Evolutionary conservation across 257 asterid species (phyloP).

Genomic region (Lantana camara): DNA sequence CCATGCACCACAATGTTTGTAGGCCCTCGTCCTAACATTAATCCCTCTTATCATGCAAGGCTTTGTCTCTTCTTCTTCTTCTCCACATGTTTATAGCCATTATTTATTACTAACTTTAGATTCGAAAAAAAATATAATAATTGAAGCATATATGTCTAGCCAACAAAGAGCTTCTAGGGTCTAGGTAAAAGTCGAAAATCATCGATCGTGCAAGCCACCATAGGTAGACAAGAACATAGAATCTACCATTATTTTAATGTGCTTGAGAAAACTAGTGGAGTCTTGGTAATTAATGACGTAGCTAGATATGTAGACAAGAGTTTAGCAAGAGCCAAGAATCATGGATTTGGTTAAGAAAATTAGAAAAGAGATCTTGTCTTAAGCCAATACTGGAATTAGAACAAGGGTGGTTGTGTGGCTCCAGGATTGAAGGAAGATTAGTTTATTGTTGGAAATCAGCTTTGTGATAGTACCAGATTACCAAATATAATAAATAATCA

Average conservation of each 20-base stretch:
- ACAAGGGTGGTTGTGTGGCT: constrained; percentile 57
- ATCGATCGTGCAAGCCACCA: neutral
- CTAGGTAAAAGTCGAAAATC: constrained; percentile 3
- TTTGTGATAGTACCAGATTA: too few species aligned
- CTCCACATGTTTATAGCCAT: constrained; percentile 20
- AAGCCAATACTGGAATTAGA: constrained; percentile 20
- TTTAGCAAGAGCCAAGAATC: constrained; percentile 33
- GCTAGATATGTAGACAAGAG: constrained; percentile 41
- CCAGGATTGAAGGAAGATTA: constrained; percentile 46
- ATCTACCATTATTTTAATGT: constrained; percentile 21
- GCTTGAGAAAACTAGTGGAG: constrained; percentile 24
- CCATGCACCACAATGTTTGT: constrained; percentile 51
- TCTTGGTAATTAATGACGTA: constrained; percentile 23
- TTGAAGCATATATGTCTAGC: neutral
- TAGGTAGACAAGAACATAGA: constrained; percentile 32
- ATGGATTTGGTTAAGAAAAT: constrained; percentile 32
- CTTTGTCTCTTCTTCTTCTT: constrained; percentile 20
- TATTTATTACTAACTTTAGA: neutral
- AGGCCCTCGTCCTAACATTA: constrained; percentile 40
- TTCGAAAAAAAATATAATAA: neutral
- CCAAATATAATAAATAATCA: too few species aligned
- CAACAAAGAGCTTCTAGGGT: neutral
- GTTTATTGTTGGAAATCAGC: too few species aligned
- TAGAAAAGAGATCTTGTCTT: constrained; percentile 31
- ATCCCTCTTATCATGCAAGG: constrained; percentile 39